phyloP scores from a whole-genome alignment of 306 rosid species.

The Sindora glabra region DNA sequence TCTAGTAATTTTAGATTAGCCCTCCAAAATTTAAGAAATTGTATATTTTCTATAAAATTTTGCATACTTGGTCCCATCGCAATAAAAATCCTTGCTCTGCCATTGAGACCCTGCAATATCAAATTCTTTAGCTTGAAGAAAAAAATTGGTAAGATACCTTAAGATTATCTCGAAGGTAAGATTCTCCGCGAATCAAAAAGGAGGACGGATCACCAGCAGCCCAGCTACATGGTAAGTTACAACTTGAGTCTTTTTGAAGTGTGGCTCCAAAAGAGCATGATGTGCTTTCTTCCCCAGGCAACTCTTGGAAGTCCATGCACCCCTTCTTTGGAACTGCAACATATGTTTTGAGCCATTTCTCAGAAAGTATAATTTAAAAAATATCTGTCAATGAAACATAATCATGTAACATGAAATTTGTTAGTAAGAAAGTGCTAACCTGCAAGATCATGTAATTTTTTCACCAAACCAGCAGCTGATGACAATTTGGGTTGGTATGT shows the following conservation, averaged over 20 bases:
- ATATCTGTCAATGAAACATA: too few relatives aligned
- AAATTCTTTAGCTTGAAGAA: too few relatives aligned
- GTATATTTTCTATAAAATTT: too few relatives aligned
- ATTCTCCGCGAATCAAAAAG: slow-evolving; percentile 72
- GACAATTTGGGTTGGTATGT: slow-evolving; percentile 35
- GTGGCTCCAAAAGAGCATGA: slow-evolving; percentile 57
- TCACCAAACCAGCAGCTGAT: slow-evolving; percentile 58
- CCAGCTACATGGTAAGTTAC: slow-evolving; percentile 58
- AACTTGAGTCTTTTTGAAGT: slow-evolving; percentile 57
- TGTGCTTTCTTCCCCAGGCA: slow-evolving; percentile 32
- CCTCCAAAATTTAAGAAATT: too few relatives aligned
- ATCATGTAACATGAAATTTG: too few relatives aligned
- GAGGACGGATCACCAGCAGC: slow-evolving; percentile 72
- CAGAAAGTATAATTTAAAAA: slow-evolving; percentile 5
- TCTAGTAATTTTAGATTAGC: too few relatives aligned
- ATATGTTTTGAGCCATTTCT: background rate
- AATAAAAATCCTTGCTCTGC: too few relatives aligned
- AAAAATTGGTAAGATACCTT: slow-evolving; percentile 42
- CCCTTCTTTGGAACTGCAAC: slow-evolving; percentile 78
- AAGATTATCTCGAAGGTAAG: slow-evolving; percentile 46
- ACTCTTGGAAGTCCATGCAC: slow-evolving; percentile 51
- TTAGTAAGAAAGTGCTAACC: slow-evolving; percentile 61
- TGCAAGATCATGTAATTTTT: slow-evolving; percentile 63
- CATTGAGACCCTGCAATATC: too few relatives aligned
- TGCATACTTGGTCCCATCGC: too few relatives aligned